phyloP scores from a whole-genome alignment of 2,329 filamentous ascomycete genomes.

The Penicillium sp. region DNA sequence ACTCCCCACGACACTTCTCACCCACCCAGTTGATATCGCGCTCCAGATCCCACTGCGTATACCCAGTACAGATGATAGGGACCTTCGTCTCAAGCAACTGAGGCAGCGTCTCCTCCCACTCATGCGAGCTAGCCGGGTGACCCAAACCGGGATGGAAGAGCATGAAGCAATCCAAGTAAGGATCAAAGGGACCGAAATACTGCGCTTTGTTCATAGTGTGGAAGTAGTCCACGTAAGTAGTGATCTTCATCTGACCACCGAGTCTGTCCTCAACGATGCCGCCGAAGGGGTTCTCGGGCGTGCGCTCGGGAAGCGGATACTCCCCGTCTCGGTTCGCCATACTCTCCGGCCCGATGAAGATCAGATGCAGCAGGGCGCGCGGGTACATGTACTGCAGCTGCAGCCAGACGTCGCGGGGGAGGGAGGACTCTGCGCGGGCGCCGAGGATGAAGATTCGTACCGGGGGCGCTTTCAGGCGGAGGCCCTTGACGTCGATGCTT shows the following conservation, averaged over 20 bases:
- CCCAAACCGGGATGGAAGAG: constrained; percentile 94
- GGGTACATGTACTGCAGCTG: constrained; percentile 93
- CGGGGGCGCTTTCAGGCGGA: constrained; percentile 75
- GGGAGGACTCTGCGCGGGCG: constrained; percentile 90
- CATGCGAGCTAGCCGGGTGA: constrained; percentile 82
- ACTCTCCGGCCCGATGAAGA: constrained; percentile 91
- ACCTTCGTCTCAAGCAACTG: constrained; percentile 89
- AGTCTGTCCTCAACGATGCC: constrained; percentile 89
- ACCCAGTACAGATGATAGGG: constrained; percentile 87
- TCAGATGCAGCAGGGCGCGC: constrained; percentile 75
- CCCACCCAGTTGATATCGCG: constrained; percentile 84
- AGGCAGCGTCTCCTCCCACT: constrained; percentile 87
- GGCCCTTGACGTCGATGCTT: constrained; percentile 63
- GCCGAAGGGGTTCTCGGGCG: constrained; percentile 78
- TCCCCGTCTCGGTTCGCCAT: constrained; percentile 92
- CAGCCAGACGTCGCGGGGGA: constrained; percentile 87
- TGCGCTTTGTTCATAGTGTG: constrained; percentile 88
- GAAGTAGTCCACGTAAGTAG: constrained; percentile 95
- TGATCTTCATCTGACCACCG: constrained; percentile 85
- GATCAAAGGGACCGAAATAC: constrained; percentile 87
- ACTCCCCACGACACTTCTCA: constrained; percentile 76
- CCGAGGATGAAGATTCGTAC: constrained; percentile 88
- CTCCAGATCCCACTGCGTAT: constrained; percentile 91
- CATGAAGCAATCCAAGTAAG: constrained; percentile 96
- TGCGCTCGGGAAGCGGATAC: constrained; percentile 80